phyloP scores from a whole-genome alignment of 1,139 yeast genomes.

The Suhomyces atakaporum region DNA sequence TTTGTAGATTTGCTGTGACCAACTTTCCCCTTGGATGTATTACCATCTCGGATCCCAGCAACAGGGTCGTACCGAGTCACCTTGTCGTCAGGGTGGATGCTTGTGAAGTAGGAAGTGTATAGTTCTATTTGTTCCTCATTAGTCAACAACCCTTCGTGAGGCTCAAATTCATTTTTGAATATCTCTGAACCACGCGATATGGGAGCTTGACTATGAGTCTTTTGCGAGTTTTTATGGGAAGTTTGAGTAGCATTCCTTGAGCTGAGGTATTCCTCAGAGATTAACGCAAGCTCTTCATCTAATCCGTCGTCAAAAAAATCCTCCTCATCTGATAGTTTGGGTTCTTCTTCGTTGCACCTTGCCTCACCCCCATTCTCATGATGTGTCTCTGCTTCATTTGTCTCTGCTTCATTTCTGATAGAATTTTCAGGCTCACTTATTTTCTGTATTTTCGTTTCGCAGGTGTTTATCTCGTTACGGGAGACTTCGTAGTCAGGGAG shows the following conservation, averaged over 20 bases:
- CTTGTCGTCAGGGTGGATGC: conserved; percentile 23
- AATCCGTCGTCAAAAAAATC: conserved; percentile 33
- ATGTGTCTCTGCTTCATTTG: background rate
- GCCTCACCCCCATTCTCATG: too few relatives aligned
- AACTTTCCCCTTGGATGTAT: conserved; percentile 14
- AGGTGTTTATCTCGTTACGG: background rate
- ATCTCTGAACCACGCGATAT: conserved; percentile 1
- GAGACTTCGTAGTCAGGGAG: conserved; percentile 9
- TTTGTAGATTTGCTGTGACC: conserved; percentile 24
- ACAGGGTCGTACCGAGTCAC: conserved; percentile 26
- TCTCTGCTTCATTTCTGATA: too few relatives aligned
- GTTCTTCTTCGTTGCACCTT: too few relatives aligned
- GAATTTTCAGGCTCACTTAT: too few relatives aligned
- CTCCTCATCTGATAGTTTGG: conserved; percentile 17
- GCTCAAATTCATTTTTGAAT: conserved; percentile 17
- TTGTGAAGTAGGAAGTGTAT: conserved; percentile 35
- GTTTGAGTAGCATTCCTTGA: background rate
- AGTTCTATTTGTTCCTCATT: conserved; percentile 33
- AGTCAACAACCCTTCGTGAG: conserved; percentile 31
- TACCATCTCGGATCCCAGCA: conserved; percentile 13
- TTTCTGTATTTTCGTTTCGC: too few relatives aligned
- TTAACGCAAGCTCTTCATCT: conserved; percentile 25
- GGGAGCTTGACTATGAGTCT: too few relatives aligned
- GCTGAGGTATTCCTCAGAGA: conserved; percentile 7
- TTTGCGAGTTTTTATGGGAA: background rate